Conservation (phyloP, 176 grass and related monocot genomes). For the Metroxylon sagu region DNA sequence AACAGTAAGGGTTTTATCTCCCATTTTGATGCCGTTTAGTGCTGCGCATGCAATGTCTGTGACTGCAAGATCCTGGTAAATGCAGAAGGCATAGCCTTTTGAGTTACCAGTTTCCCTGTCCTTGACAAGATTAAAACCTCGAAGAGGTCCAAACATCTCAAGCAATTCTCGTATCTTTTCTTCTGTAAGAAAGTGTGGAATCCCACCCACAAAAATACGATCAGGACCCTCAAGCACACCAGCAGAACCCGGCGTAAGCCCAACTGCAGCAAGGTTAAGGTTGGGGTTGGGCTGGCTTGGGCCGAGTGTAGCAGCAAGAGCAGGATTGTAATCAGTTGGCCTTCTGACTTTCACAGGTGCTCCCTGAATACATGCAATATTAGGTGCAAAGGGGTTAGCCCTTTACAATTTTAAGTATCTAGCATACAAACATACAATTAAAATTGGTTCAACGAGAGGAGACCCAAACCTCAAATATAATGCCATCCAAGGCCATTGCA, state of each 20-base stretch:
- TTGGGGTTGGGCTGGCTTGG: conserved; percentile 93
- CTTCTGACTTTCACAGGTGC: conserved; percentile 93
- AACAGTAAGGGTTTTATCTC: conserved; percentile 96
- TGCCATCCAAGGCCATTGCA: conserved; percentile 95
- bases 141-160: conserved; percentile 74
- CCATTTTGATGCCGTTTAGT: conserved; percentile 98
- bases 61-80: conserved; percentile 83
- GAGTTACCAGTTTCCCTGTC: conserved; percentile 96
- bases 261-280: conserved; percentile 90
- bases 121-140: conserved; percentile 96
- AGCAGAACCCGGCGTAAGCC: conserved; percentile 82
- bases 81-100: conserved; percentile 95
- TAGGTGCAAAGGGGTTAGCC: no score
- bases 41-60: conserved; percentile 96
- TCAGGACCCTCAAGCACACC: conserved; percentile 93
- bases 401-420: no score
- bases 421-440: no score
- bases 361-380: conserved; percentile 25
- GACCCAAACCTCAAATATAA: conserved; percentile 64
- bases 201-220: conserved; percentile 88
- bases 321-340: conserved; percentile 90
- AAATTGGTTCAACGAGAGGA: neutral
- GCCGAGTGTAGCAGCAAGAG: conserved; percentile 81
- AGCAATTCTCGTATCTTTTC: conserved; percentile 87
- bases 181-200: conserved; percentile 95